phyloP scores from a whole-genome alignment of 768 basidiomycete species.

The Suillus americanus region DNA sequence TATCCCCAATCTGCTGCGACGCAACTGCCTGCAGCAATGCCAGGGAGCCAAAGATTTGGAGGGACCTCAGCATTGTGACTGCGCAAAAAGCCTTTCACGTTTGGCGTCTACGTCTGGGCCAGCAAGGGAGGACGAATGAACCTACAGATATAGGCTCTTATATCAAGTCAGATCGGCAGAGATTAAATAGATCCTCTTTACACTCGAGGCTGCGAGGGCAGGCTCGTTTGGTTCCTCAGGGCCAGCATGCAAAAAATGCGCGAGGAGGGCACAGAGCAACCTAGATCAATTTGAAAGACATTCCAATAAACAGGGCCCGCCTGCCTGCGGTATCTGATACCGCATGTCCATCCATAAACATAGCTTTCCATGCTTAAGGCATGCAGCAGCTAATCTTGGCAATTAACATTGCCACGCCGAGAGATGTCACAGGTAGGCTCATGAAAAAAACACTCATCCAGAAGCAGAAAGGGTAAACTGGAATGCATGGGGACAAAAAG shows the following conservation, averaged over 20 bases:
- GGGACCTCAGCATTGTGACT: background rate
- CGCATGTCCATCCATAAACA: background rate
- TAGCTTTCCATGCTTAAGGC: background rate
- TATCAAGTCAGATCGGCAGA: background rate
- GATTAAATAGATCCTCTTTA: background rate
- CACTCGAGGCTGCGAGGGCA: background rate
- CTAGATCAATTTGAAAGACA: background rate
- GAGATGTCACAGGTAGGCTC: background rate
- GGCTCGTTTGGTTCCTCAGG: background rate
- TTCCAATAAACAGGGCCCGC: background rate
- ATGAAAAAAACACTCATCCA: background rate
- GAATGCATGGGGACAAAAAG: background rate
- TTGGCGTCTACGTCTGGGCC: background rate
- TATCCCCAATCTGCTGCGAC: conserved; percentile 55
- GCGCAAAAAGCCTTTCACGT: background rate
- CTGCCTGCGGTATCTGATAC: background rate
- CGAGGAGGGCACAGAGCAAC: background rate
- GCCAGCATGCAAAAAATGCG: background rate
- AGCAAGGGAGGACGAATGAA: background rate
- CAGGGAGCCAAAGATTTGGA: conserved; percentile 13
- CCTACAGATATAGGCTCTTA: background rate
- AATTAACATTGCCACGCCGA: background rate
- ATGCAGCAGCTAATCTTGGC: background rate
- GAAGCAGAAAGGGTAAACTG: background rate
- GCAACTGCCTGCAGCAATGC: conserved; percentile 24